A percentile compares a stretch with the other conserved stretches of the same genome.
Evolutionary conservation across 805 yeast genomes (phyloP).

Genomic region (Candida michaelii): DNA sequence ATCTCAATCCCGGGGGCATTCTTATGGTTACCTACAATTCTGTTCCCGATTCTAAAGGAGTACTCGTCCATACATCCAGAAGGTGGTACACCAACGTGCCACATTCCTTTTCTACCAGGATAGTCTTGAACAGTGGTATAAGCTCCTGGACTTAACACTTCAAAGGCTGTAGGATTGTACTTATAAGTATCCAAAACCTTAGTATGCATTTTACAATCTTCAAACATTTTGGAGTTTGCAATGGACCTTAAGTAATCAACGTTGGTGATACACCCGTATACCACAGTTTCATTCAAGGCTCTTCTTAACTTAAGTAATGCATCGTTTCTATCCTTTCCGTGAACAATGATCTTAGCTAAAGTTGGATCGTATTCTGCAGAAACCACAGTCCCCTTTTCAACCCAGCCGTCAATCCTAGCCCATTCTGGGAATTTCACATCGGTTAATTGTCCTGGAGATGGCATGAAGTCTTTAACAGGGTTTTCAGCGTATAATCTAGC

Average conservation of each 20-base stretch:
- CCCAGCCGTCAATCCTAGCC: conserved; percentile 97
- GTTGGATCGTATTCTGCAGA: conserved; percentile 97
- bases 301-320: conserved; percentile 73
- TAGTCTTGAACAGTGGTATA: conserved; percentile 96
- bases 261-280: conserved; percentile 87
- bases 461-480: conserved; percentile 91
- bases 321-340: conserved; percentile 84
- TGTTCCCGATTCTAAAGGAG: conserved; percentile 85
- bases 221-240: conserved; percentile 82
- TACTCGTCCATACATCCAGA: conserved; percentile 98
- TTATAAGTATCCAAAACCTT: conserved; percentile 80
- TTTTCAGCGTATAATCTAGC: conserved; percentile 96
- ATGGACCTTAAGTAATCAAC: conserved; percentile 85
- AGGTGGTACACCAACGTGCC: conserved; percentile 97
- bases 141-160: conserved; percentile 66
- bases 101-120: conserved; percentile 87
- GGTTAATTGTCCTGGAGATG: conserved; percentile 92
- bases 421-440: conserved; percentile 82
- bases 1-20: conserved; percentile 88
- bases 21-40: conserved; percentile 82
- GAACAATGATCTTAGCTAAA: conserved; percentile 92
- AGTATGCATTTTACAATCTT: conserved; percentile 79
- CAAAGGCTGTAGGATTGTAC: conserved; percentile 82
- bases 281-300: conserved; percentile 83
- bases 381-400: conserved; percentile 77